Evolutionary conservation across 78 protist species (phyloP).

Genomic region (Anaeramoeba flamelloides): DNA sequence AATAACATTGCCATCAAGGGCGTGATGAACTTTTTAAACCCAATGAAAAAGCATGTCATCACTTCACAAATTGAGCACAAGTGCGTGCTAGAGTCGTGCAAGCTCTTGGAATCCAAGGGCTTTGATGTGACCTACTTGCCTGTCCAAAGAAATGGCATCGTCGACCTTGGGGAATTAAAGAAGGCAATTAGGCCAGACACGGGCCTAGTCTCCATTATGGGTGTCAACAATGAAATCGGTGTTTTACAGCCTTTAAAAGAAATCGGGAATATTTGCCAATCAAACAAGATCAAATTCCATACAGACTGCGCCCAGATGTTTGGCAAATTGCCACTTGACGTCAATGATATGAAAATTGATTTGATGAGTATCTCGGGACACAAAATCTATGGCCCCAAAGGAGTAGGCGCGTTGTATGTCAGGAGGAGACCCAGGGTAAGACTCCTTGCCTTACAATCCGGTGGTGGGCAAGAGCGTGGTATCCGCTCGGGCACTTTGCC

Average conservation of each 20-base stretch:
- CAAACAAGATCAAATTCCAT: conserved; percentile 56
- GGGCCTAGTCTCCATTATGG: conserved; percentile 77
- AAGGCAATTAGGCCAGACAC: no score
- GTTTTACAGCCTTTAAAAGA: conserved; percentile 74
- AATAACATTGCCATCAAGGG: conserved; percentile 92
- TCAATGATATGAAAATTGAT: conserved; percentile 61
- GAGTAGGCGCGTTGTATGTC: conserved; percentile 90
- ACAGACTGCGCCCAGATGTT: conserved; percentile 90
- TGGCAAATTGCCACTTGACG: conserved; percentile 91
- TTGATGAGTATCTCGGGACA: conserved; percentile 79
- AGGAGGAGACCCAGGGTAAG: no score
- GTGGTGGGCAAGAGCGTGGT: conserved; percentile 97
- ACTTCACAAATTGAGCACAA: conserved; percentile 82
- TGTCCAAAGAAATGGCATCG: conserved; percentile 58
- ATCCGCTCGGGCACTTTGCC: conserved; percentile 83
- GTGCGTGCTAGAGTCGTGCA: conserved; percentile 89
- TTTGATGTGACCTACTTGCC: conserved; percentile 53
- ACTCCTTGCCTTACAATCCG: no score
- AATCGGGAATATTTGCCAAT: conserved; percentile 75
- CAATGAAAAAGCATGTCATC: conserved; percentile 70
- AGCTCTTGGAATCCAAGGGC: conserved; percentile 71
- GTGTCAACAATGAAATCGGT: conserved; percentile 95
- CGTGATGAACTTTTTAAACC: conserved; percentile 59
- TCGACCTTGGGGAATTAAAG: no score
- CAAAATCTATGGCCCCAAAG: conserved; percentile 66